Evolutionary conservation across 2,329 filamentous ascomycete genomes (phyloP), one percentile per base, ranked within the genome.

Genomic region (Geosmithia flava): DNA sequence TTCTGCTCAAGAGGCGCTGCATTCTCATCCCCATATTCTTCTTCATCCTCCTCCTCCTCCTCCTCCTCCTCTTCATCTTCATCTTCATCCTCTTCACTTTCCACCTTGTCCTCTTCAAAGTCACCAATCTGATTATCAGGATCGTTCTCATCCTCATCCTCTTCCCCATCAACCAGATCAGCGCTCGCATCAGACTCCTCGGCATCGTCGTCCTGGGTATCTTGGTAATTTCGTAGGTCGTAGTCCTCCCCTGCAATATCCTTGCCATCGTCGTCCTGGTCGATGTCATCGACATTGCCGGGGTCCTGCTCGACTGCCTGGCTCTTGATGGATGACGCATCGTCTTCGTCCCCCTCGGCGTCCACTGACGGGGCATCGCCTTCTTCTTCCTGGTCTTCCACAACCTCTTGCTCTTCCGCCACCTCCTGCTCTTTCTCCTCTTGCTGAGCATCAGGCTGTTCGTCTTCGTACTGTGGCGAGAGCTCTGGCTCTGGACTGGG

Each of bases 201-300:
- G 16, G 65, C 62, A 17, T 63, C 64, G 20, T 66, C 63, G 44
- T 60, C 58, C 37, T 55, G 58, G 27, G 61, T 53, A 41, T 53
- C 52, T 44, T 59, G 58, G 48, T 63, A 64, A 40, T 62, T 62
- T 45, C 60, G 52, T 27, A 63, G 51, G 44, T 64, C 60, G 23
- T 64, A 63, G 48, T 64, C 62, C 30, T 64, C 60, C 13, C 62
- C 62, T 37, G 55, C 52, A 19, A 57, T 48, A 16, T 63, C 45
- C 19, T n/a, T 19, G 45, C 16, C 45, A 11, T 23, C 13, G 15
- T 47, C 46, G 45, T 41, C 49, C 37, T 51, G 44, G 30, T 42
- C 48, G 44, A 46, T 46, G 27, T 47, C 29, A 20, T 46, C 27
- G n/a, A 13, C 37, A 7, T 42, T 10, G 7, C 11, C 39, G 16